Evolutionary conservation across 192 early-diverging fungal species (phyloP).

Genomic region (Phycomyces blakesleeanus): DNA sequence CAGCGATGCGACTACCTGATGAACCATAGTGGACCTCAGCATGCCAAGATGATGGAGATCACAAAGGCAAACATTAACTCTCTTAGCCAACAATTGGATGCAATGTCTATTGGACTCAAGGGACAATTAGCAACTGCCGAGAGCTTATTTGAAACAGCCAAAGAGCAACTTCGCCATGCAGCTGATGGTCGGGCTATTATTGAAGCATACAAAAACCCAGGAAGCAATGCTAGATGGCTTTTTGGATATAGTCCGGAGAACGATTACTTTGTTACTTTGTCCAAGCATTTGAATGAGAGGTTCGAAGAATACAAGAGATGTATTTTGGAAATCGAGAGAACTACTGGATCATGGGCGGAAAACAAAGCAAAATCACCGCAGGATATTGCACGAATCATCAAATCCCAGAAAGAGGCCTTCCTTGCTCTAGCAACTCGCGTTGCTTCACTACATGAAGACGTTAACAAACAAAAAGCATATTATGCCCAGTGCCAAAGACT

Average conservation of each 20-base stretch:
- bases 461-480: constrained; percentile 13
- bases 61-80: constrained; percentile 5
- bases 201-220: constrained; percentile 23
- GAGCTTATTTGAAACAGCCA: constrained; percentile 16
- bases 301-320: constrained; percentile 31
- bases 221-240: constrained; percentile 19
- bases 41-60: constrained; percentile 13
- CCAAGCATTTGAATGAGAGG: constrained; percentile 18
- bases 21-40: constrained; percentile 19
- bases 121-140: constrained; percentile 14
- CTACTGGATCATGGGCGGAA: constrained; percentile 18
- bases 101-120: constrained; percentile 14
- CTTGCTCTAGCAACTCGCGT: constrained; percentile 24
- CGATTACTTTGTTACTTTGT: constrained; percentile 27
- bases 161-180: constrained; percentile 23
- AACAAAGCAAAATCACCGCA: background rate
- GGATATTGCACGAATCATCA: constrained; percentile 30
- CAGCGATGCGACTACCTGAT: constrained; percentile 28
- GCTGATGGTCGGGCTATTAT: constrained; percentile 20
- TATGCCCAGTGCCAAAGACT: constrained; percentile 16
- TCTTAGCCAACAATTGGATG: constrained; percentile 32
- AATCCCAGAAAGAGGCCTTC: constrained; percentile 26
- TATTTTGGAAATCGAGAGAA: constrained; percentile 30
- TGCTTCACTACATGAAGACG: constrained; percentile 24
- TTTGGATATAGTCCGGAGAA: constrained; percentile 26